These are phyloP conservation scores for Sparassis latifolia DNA, from an alignment of 1,284 basidiomycete genomes.

Conservation along the genomic window DNA sequence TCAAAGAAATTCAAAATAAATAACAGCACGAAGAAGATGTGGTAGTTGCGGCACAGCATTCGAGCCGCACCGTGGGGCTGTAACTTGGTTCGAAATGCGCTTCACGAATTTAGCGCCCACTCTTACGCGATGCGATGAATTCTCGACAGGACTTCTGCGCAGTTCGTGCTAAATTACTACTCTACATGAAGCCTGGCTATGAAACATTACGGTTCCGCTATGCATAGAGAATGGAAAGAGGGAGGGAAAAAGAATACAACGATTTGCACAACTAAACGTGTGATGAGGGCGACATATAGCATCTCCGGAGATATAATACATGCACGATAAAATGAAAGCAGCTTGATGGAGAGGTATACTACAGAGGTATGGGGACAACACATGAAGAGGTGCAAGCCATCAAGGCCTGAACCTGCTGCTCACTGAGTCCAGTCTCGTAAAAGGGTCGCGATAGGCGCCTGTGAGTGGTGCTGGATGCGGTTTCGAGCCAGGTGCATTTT, in stretches of 20 bases:
- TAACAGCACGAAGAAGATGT: too few species aligned
- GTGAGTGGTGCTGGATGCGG: constrained; percentile 15
- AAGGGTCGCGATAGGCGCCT: constrained; percentile 15
- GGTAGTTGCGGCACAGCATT: too few species aligned
- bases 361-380: background rate
- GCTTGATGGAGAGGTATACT: background rate
- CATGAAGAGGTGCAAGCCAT: constrained; percentile 1
- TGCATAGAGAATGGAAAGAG: background rate
- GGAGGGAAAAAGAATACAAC: constrained; percentile 1
- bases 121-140: too few species aligned
- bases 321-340: constrained; percentile 1
- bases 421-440: constrained; percentile 12
- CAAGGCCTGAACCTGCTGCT: too few species aligned
- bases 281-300: constrained; percentile 5
- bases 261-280: constrained; percentile 4
- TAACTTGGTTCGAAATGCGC: too few species aligned
- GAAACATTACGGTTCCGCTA: too few species aligned
- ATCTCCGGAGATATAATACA: constrained; percentile 7
- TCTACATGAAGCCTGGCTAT: too few species aligned
- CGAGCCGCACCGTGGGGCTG: too few species aligned
- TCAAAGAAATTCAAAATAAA: too few species aligned
- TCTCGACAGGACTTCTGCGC: too few species aligned
- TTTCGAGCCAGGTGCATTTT: constrained; percentile 18
- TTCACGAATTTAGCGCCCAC: too few species aligned
- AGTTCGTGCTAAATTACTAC: too few species aligned